These are phyloP conservation scores for Athelia psychrophila DNA, from an alignment of 1,284 basidiomycete genomes.

Conservation along the genomic window DNA sequence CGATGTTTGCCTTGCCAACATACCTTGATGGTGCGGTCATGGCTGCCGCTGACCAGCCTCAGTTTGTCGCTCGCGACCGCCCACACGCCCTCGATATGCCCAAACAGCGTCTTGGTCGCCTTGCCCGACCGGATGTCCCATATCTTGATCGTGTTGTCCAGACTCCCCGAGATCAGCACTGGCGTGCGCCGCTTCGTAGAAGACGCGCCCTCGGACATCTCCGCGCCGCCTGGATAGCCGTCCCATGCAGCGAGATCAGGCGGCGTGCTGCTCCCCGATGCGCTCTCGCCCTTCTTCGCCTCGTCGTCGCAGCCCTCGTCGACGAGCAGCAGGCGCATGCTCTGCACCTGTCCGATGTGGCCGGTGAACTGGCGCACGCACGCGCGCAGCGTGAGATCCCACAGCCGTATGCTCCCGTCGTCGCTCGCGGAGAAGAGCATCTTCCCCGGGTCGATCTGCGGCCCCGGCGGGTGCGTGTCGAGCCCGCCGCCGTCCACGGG, in stretches of 20 bases:
- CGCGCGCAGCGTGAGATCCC: conserved; percentile 83
- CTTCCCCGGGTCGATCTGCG: conserved; percentile 75
- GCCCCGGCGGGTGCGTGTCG: conserved; percentile 28
- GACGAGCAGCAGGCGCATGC: conserved; percentile 74
- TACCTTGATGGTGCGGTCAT: conserved; percentile 92
- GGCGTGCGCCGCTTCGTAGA: conserved; percentile 46
- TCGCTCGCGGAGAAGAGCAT: conserved; percentile 98
- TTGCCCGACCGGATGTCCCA: conserved; percentile 94
- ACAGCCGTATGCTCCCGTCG: conserved; percentile 91
- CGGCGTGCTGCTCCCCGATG: conserved; percentile 11
- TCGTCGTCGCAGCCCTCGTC: conserved; percentile 38
- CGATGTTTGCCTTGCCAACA: too few species aligned
- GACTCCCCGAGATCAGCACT: conserved; percentile 84
- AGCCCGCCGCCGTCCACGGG: conserved; percentile 34
- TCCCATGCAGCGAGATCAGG: neutral
- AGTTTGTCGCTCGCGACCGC: conserved; percentile 90
- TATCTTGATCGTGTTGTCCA: conserved; percentile 95
- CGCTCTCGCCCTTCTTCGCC: conserved; percentile 24
- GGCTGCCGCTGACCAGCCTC: conserved; percentile 88
- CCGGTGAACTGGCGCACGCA: conserved; percentile 88
- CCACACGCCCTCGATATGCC: conserved; percentile 98
- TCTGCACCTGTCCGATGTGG: conserved; percentile 95
- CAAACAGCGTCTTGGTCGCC: conserved; percentile 85
- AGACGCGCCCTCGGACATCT: neutral
- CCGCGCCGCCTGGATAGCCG: neutral